phyloP scores from a whole-genome alignment of 2,329 filamentous ascomycete species.

The Penicillium sp. region DNA sequence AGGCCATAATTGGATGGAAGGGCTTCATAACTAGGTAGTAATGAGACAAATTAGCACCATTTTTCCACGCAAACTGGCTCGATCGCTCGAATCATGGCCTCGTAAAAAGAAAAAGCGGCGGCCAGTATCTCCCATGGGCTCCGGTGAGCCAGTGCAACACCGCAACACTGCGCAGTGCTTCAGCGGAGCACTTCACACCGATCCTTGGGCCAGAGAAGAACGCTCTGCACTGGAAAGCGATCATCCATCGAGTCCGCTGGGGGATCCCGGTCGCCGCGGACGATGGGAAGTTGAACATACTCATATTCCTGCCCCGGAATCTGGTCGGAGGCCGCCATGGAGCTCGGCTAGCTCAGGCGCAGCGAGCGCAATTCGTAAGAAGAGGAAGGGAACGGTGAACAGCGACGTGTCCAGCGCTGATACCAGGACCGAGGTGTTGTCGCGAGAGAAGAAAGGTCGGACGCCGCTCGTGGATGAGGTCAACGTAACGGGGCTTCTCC shows the following conservation, averaged over 20 bases:
- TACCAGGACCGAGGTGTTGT: slow-evolving; percentile 1
- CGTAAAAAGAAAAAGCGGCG: slow-evolving; percentile 5
- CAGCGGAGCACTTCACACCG: background rate
- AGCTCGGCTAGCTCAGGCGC: slow-evolving; percentile 38
- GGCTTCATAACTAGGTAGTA: slow-evolving; percentile 74
- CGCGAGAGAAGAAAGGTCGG: background rate
- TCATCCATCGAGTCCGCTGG: background rate
- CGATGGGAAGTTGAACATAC: slow-evolving; percentile 35
- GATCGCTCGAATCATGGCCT: background rate
- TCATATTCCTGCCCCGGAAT: slow-evolving; percentile 49
- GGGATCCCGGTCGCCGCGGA: slow-evolving; percentile 13
- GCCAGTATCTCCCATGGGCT: background rate
- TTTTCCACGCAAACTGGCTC: background rate
- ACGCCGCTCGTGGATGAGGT: slow-evolving; percentile 11
- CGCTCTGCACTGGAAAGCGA: background rate
- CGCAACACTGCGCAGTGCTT: background rate
- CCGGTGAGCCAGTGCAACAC: background rate
- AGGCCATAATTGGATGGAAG: slow-evolving; percentile 94
- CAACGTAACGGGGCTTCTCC: slow-evolving; percentile 10
- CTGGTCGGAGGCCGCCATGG: slow-evolving; percentile 46
- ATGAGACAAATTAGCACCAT: slow-evolving; percentile 25
- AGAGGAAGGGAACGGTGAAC: slow-evolving; percentile 15
- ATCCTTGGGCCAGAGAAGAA: background rate
- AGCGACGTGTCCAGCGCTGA: background rate
- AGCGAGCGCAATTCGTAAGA: slow-evolving; percentile 33